phyloP scores from a whole-genome alignment of 2,329 filamentous ascomycete genomes.

The Colletotrichum coccodes region DNA sequence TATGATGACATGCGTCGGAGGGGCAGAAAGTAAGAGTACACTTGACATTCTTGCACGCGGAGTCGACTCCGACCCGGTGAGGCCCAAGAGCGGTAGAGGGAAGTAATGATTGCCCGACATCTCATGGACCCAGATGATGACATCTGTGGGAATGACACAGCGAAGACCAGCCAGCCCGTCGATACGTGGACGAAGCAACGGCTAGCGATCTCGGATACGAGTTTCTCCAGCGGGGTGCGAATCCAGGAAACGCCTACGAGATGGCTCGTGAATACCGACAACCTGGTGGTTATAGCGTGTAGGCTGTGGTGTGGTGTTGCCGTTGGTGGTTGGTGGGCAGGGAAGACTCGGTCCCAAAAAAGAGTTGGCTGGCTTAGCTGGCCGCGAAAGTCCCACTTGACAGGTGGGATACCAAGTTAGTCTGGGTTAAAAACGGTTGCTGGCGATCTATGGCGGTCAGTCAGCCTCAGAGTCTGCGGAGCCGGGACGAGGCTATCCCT shows the following conservation, averaged over 20 bases:
- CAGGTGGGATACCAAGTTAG: neutral
- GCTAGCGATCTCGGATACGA: neutral
- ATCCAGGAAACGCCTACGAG: conserved; percentile 4
- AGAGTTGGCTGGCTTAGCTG: conserved; percentile 18
- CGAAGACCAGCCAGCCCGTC: too few relatives aligned
- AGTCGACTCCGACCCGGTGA: conserved; percentile 1
- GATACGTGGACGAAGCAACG: conserved; percentile 18
- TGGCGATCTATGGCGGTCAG: conserved; percentile 35
- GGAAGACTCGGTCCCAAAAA: neutral
- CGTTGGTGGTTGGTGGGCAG: conserved; percentile 4
- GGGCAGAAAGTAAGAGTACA: neutral
- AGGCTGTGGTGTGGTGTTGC: conserved; percentile 1
- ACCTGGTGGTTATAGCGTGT: neutral
- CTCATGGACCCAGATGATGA: neutral
- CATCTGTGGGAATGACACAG: conserved; percentile 7
- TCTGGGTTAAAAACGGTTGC: neutral
- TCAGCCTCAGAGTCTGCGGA: conserved; percentile 32
- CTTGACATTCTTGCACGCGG: neutral
- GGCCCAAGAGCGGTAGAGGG: neutral
- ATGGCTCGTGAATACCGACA: conserved; percentile 12
- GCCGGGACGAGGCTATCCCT: conserved; percentile 34
- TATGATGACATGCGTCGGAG: neutral
- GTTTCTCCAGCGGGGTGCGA: neutral
- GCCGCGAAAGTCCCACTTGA: conserved; percentile 23
- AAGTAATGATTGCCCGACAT: neutral